These are phyloP conservation scores for Scedosporium apiospermum DNA, from an alignment of 2,329 filamentous ascomycete genomes.

Conservation along the genomic window DNA sequence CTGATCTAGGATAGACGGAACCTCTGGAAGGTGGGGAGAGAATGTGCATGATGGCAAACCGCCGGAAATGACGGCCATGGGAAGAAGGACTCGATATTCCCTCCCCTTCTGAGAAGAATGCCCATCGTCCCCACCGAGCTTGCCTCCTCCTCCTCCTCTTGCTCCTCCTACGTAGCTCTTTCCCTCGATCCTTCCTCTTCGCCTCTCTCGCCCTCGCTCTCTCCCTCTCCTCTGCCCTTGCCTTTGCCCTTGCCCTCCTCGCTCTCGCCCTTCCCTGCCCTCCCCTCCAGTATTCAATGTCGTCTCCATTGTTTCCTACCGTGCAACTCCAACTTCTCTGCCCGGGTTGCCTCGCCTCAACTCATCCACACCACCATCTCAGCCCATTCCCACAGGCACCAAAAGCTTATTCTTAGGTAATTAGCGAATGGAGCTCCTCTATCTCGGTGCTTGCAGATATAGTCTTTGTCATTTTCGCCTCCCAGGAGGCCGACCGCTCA, in stretches of 20 bases:
- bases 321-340: neutral
- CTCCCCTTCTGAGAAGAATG: neutral
- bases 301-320: neutral
- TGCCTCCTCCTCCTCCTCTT: neutral
- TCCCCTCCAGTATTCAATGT: no score
- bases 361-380: neutral
- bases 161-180: no score
- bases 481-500: neutral
- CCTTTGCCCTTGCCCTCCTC: no score
- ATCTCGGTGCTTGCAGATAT: neutral
- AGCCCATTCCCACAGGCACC: neutral
- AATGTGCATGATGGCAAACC: constrained; percentile 1
- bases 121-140: neutral
- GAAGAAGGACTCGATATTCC: neutral
- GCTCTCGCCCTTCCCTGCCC: no score
- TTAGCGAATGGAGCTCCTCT: neutral
- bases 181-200: no score
- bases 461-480: neutral
- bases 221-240: no score
- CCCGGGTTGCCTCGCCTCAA: neutral
- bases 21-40: neutral
- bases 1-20: neutral
- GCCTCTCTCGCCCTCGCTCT: no score
- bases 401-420: constrained; percentile 1
- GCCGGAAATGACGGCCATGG: neutral